Evolutionary conservation across 2,329 filamentous ascomycete species (phyloP), one percentile per base, ranked within the genome.

Genomic region (Pestalotiopsis sp.): DNA sequence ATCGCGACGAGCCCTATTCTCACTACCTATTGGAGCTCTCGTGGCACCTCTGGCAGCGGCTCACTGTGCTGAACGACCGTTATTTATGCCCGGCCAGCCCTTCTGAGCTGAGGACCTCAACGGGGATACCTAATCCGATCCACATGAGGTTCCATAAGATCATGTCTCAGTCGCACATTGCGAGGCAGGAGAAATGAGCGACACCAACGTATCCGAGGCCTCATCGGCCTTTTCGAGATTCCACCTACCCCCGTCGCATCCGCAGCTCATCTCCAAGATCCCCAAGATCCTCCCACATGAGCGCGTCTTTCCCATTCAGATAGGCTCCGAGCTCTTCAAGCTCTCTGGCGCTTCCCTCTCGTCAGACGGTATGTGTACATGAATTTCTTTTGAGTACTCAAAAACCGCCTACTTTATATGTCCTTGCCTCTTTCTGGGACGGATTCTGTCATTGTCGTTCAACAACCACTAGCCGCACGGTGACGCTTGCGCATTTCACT

Each of bases 271-370:
- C 66, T 78, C 79, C 71, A 83, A 82, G 72, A 89, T 90, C 62
- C 87, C 87, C 31, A 82, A 81, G 60, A 84, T 90, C 66, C 83
- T 93, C 20, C 91, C 91, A 3, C 89, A 91, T 72, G 90, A 92
- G 76, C 90, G 91, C 74, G 91, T 93, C 20, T 93, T 93, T 71
- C 91, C 91, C 2, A 91, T 93, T 70, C 91, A 93, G 80, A 92
- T 93, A 73, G 91, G 91, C 20, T 88, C 88, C 17, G 89, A 92
- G 79, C 81, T 93, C 65, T 93, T 93, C 75, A 90, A 92, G 78
- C 84, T 93, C 65, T 93, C 91, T 2, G 91, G 91, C 36, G 91
- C 91, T 23, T 93, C 91, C 2, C 83, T 93, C 62, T 92, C 90
- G 17, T 93, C 90, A 56, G 91, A 93, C 81, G 90, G 90, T 92